Percentiles rank a stretch among this genome's conserved stretches.
Evolutionary conservation across 257 asterid species (phyloP).

Genomic region (Solanum paucissectum): DNA sequence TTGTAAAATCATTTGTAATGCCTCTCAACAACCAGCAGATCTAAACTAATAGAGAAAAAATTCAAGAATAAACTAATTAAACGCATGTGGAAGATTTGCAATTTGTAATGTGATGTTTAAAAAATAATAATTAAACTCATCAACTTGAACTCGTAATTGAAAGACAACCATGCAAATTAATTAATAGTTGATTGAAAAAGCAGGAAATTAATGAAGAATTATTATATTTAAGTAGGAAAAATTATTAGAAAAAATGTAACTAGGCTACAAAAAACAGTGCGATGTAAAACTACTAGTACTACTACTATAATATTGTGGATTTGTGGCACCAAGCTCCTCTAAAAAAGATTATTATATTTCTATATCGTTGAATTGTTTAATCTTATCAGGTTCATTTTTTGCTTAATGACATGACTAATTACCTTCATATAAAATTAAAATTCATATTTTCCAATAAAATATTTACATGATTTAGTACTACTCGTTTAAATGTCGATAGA

Average conservation of each 20-base stretch:
- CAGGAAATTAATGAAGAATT: background rate
- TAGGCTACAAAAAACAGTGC: background rate
- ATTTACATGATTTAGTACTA: background rate
- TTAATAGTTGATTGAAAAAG: background rate
- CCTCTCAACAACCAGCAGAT: constrained; percentile 18
- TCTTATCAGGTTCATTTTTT: background rate
- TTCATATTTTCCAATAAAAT: background rate
- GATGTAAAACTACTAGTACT: background rate
- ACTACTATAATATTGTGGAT: background rate
- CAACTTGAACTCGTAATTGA: background rate
- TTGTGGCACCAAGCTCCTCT: background rate
- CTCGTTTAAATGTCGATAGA: background rate
- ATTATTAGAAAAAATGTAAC: background rate
- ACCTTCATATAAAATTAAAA: background rate
- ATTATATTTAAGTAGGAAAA: background rate
- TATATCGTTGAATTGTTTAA: too few species aligned
- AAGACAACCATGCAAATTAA: background rate
- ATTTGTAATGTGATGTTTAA: background rate
- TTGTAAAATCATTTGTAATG: constrained; percentile 6
- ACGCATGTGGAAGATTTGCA: background rate
- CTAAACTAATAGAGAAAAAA: background rate
- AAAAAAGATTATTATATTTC: background rate
- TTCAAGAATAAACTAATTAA: background rate
- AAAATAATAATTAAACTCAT: background rate
- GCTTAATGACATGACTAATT: background rate